Evolutionary conservation across 805 yeast species (phyloP), one percentile per base, ranked within the genome.

Genomic region (Candida caryicola): DNA sequence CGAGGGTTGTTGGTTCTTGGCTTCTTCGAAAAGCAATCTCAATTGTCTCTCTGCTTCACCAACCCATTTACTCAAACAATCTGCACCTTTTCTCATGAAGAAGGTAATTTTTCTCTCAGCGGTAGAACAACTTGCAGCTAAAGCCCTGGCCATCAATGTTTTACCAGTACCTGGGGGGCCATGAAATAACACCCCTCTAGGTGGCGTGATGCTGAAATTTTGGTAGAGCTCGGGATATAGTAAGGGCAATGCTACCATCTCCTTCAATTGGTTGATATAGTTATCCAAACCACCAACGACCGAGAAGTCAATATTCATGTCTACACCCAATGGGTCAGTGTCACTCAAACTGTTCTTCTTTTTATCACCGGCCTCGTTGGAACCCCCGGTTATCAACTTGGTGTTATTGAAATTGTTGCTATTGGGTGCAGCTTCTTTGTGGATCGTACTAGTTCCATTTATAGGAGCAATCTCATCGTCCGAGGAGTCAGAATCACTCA

Each of bases 151-250:
- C 96, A 93, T 88, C 36, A 93, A 73, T 0, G 99, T 93, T 59
- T 93, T 93, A 74, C 99, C 99, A 0, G 99, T 93, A 47, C 99
- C 99, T 2, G 99, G 99, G 4, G 99, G 99, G 33, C 99, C 99
- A 62, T 93, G 99, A 64, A 93, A 93, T 39, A 93, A 63, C 1
- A 93, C 99, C 45, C 99, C 99, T 47, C 99, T 71, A 14, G 99
- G 99, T 1, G 99, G 98, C 0, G 96, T 87, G 25, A 91, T 88
- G 40, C 81, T 82, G 54, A 93, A 93, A 57, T 81, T 81, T 47
- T 88, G 85, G 55, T 91, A 93, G 7, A 93, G 75, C 57, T 93
- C 99, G 1, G 99, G 99, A 51, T 93, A 93, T 38, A 90, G 64
- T 46, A 93, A 67, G 0, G 99, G 99, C 40, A 93, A 66, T 1